Conservation (phyloP, 192 early-diverging fungal species). For the Coemansia sp. region DNA sequence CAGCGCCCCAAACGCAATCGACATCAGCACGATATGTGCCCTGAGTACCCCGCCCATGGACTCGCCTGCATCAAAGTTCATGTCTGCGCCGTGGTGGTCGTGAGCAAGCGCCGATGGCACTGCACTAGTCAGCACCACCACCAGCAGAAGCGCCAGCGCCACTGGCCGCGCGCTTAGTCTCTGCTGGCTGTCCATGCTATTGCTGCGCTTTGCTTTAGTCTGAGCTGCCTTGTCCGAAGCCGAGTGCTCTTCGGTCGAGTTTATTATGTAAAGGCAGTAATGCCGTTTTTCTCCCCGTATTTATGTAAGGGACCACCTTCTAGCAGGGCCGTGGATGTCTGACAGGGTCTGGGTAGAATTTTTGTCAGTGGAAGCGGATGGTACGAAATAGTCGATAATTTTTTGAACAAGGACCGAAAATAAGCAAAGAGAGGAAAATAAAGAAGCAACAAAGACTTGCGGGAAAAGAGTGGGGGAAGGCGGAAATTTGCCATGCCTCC, state of each 20-base stretch:
- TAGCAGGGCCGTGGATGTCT: too few species aligned
- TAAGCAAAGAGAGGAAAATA: slow-evolving; percentile 1
- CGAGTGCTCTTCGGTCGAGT: too few species aligned
- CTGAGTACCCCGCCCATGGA: slow-evolving; percentile 49
- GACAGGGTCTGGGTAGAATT: too few species aligned
- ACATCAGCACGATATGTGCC: slow-evolving; percentile 54
- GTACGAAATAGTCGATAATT: background rate
- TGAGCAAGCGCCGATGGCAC: slow-evolving; percentile 16
- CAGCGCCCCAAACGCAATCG: slow-evolving; percentile 47
- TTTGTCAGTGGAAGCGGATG: background rate
- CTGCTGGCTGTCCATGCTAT: background rate
- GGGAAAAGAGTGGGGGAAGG: background rate
- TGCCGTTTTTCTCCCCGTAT: too few species aligned
- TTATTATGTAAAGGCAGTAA: too few species aligned
- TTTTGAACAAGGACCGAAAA: background rate
- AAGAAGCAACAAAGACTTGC: slow-evolving; percentile 2
- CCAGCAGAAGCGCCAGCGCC: background rate
- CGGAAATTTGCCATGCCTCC: background rate
- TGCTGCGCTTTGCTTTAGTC: background rate
- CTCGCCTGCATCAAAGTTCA: slow-evolving; percentile 54
- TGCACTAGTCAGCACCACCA: slow-evolving; percentile 6
- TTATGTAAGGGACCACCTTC: too few species aligned
- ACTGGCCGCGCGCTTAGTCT: background rate
- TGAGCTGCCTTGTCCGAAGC: too few species aligned
- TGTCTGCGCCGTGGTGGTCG: slow-evolving; percentile 54